These are phyloP conservation scores for Striga hermonthica DNA, from an alignment of 305 asterid genomes.

Conservation along the genomic window DNA sequence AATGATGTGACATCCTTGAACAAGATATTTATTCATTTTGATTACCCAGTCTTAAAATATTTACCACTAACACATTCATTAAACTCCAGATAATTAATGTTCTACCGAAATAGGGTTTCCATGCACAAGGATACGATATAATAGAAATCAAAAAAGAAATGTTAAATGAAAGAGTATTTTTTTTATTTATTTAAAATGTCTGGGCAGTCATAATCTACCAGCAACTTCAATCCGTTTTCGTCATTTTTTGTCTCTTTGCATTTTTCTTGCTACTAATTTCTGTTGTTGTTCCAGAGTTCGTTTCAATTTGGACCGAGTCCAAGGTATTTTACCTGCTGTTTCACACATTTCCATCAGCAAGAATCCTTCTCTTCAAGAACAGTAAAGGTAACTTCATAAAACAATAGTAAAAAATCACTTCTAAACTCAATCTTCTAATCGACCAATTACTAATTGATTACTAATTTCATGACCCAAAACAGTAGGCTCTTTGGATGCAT, in stretches of 20 bases:
- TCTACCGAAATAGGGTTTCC: background rate
- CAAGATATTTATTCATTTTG: no score
- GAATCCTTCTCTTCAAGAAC: constrained; percentile 19
- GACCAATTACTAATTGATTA: constrained; percentile 24
- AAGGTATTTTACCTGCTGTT: no score
- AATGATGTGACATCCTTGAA: no score
- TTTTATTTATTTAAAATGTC: constrained; percentile 53
- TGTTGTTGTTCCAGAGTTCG: constrained; percentile 63
- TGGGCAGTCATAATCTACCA: constrained; percentile 81
- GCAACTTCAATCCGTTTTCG: constrained; percentile 75
- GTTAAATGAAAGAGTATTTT: background rate
- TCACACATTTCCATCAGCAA: no score
- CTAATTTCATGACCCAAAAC: constrained; percentile 24
- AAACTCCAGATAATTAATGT: no score
- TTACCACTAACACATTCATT: no score
- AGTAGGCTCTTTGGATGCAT: constrained; percentile 17
- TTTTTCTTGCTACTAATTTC: constrained; percentile 53
- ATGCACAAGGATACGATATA: background rate
- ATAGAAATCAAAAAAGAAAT: background rate
- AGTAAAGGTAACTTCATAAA: constrained; percentile 23
- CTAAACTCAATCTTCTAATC: constrained; percentile 6
- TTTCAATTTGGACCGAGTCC: no score
- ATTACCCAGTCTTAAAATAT: no score
- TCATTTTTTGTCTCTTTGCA: constrained; percentile 64
- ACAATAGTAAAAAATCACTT: background rate